These are phyloP conservation scores for Boletus patriciae DNA, from an alignment of 768 basidiomycete genomes.

Conservation along the genomic window DNA sequence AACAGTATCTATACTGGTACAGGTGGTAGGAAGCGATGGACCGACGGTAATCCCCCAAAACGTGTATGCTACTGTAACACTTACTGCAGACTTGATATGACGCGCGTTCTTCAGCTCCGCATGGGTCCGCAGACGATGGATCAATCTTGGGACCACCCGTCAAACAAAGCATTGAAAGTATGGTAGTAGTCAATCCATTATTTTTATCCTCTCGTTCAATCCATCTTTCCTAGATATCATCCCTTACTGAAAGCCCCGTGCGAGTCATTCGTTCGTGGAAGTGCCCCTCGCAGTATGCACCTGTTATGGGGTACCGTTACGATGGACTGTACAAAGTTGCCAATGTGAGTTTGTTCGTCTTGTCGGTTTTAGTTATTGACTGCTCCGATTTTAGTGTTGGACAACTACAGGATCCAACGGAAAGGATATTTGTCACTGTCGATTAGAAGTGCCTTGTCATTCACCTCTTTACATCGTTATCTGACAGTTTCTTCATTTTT, in stretches of 20 bases:
- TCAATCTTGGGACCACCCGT: constrained; percentile 19
- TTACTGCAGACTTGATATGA: background rate
- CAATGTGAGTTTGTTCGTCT: constrained; percentile 11
- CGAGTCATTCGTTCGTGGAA: constrained; percentile 29
- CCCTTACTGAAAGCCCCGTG: constrained; percentile 16
- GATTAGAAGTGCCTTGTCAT: constrained; percentile 20
- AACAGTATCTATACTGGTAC: constrained; percentile 30
- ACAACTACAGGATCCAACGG: constrained; percentile 13
- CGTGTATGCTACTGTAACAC: constrained; percentile 18
- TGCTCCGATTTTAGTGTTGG: constrained; percentile 19
- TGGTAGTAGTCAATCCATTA: background rate
- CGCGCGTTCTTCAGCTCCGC: constrained; percentile 6
- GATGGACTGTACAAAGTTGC: constrained; percentile 32
- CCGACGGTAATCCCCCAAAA: constrained; percentile 12
- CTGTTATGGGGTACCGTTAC: constrained; percentile 27
- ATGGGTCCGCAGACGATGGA: constrained; percentile 23
- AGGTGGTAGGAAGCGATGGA: constrained; percentile 21
- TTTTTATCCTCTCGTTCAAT: background rate
- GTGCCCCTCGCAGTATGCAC: constrained; percentile 27
- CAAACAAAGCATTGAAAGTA: constrained; percentile 24
- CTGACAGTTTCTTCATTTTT: background rate
- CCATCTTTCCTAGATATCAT: constrained; percentile 19
- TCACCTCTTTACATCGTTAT: background rate
- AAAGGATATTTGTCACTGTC: constrained; percentile 26
- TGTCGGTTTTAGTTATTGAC: background rate